Conservation (phyloP, 345 rosid genomes). For the Eucalyptus marginata region DNA sequence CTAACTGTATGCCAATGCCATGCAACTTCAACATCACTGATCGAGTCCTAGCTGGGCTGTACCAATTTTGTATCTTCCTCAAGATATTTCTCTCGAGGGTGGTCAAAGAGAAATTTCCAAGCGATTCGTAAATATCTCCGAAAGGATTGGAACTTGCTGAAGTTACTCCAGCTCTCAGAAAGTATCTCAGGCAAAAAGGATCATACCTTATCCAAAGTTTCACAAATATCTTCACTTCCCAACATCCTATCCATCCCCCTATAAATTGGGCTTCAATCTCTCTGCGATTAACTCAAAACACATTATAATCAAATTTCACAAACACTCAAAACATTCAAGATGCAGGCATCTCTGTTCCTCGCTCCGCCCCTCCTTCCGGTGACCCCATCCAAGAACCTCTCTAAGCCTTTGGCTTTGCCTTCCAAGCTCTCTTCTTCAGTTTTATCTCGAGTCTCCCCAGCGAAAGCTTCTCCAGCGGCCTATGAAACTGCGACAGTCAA, state of each 20-base stretch:
- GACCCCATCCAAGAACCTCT: conserved; percentile 4
- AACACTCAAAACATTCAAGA: background rate
- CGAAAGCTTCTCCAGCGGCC: conserved; percentile 13
- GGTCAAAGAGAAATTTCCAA: background rate
- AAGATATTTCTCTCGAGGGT: background rate
- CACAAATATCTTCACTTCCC: conserved; percentile 1
- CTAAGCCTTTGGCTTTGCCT: background rate
- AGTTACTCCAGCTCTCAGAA: background rate
- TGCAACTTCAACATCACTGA: background rate
- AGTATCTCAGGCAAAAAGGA: background rate
- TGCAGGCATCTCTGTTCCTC: conserved; percentile 27
- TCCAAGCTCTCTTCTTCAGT: background rate
- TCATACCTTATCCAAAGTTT: background rate
- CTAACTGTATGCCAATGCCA: background rate
- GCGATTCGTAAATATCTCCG: conserved; percentile 4
- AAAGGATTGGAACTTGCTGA: background rate
- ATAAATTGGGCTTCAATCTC: background rate
- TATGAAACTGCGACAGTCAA: conserved; percentile 16
- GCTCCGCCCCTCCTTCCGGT: conserved; percentile 2
- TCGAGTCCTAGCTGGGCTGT: background rate
- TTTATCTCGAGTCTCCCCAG: background rate
- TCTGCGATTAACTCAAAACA: background rate
- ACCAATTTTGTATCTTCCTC: background rate
- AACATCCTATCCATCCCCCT: background rate
- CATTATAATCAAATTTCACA: background rate